Evolutionary conservation across 2,329 filamentous ascomycete species (phyloP).

Genomic region (Mariannaea sp.): DNA sequence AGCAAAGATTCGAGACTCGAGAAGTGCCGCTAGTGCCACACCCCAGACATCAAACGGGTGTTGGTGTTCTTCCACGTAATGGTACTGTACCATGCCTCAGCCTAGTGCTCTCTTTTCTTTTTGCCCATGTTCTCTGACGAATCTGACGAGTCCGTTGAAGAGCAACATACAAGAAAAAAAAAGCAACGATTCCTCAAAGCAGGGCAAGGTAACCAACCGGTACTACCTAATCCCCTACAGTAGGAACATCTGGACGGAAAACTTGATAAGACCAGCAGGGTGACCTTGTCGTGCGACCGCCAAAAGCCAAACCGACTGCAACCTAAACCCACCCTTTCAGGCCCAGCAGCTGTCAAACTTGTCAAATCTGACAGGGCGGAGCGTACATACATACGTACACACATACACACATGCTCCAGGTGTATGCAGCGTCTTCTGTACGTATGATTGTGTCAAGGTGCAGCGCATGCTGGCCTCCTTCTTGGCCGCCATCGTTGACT

Average conservation of each 20-base stretch:
- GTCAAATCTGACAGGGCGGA: conserved; percentile 24
- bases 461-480: background rate
- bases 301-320: conserved; percentile 6
- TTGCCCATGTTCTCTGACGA: conserved; percentile 12
- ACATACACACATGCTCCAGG: too few relatives aligned
- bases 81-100: background rate
- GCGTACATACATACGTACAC: too few relatives aligned
- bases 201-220: too few relatives aligned
- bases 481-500: too few relatives aligned
- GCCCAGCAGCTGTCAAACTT: conserved; percentile 22
- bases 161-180: background rate
- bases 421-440: conserved; percentile 2
- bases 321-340: conserved; percentile 9
- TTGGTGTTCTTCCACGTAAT: too few relatives aligned
- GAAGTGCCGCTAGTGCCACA: too few relatives aligned
- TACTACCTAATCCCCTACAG: too few relatives aligned
- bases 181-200: background rate
- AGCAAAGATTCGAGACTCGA: background rate
- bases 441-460: background rate
- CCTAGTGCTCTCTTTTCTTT: background rate
- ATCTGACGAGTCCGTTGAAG: background rate
- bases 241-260: background rate
- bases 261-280: background rate
- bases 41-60: too few relatives aligned
- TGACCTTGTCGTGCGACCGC: background rate